Percentiles rank a stretch among this genome's conserved stretches.
Conservation (phyloP, 1,284 basidiomycete genomes). For the Abortiporus biennis region DNA sequence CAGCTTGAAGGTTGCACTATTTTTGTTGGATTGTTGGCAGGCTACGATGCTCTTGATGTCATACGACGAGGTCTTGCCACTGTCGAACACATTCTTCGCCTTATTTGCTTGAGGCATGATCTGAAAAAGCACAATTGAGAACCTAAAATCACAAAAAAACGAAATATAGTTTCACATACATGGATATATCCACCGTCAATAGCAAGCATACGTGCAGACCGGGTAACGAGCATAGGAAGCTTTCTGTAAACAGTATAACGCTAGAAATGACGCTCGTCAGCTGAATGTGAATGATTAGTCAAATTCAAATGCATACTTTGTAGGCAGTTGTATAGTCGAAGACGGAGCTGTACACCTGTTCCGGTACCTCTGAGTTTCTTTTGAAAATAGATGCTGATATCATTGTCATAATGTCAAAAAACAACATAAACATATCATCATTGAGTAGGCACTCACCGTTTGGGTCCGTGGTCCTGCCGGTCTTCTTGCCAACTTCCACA, state of each 20-base stretch:
- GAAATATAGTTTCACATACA: conserved; percentile 40
- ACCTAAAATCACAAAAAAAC: neutral
- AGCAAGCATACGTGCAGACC: conserved; percentile 87
- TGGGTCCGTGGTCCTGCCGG: conserved; percentile 77
- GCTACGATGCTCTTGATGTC: conserved; percentile 85
- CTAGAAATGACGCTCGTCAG: conserved; percentile 31
- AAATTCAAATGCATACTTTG: conserved; percentile 48
- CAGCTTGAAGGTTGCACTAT: conserved; percentile 81
- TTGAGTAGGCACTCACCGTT: conserved; percentile 56
- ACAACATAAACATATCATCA: conserved; percentile 4
- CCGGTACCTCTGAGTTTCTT: conserved; percentile 72
- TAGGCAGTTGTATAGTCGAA: conserved; percentile 73
- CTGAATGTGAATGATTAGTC: neutral
- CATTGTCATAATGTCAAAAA: neutral
- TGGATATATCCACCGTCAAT: conserved; percentile 96
- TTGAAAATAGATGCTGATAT: conserved; percentile 85
- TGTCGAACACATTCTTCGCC: conserved; percentile 81
- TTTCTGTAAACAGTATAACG: conserved; percentile 94
- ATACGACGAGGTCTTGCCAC: conserved; percentile 85
- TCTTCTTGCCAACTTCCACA: conserved; percentile 52
- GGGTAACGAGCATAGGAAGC: conserved; percentile 85
- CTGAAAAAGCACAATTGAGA: conserved; percentile 32
- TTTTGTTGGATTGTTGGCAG: conserved; percentile 81
- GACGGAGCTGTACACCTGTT: conserved; percentile 46
- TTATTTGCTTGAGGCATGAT: conserved; percentile 86